A percentile compares a stretch with the other conserved stretches of the same genome.
Conservation (phyloP, 345 rosid genomes). For the Punica granatum region DNA sequence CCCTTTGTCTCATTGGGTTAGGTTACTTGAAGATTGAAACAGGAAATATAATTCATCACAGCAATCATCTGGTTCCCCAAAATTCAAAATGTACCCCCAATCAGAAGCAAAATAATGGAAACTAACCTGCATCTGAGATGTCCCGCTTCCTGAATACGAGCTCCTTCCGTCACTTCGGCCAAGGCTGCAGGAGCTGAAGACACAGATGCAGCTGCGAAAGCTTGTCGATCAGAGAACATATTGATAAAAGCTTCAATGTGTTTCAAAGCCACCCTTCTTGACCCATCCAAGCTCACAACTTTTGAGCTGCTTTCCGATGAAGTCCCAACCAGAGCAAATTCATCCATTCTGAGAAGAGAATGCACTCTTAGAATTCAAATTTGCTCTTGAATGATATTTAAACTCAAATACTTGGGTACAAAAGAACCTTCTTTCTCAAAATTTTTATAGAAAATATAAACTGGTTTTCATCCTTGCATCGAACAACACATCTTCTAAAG, state of each 20-base stretch:
- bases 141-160: slow-evolving; percentile 92
- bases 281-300: slow-evolving; percentile 64
- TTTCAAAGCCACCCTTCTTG: slow-evolving; percentile 71
- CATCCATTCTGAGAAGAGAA: slow-evolving; percentile 60
- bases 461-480: neutral
- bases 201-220: slow-evolving; percentile 58
- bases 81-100: neutral
- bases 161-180: slow-evolving; percentile 80
- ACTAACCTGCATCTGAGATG: slow-evolving; percentile 96
- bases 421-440: neutral
- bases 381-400: neutral
- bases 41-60: neutral
- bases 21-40: neutral
- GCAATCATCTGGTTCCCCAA: neutral
- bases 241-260: slow-evolving; percentile 60
- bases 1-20: neutral
- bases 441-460: neutral
- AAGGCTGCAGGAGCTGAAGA: slow-evolving; percentile 74
- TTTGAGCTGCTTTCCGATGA: slow-evolving; percentile 64
- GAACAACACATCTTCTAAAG: neutral
- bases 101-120: neutral
- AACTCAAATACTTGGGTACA: neutral
- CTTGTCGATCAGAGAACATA: slow-evolving; percentile 57
- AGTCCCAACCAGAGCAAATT: slow-evolving; percentile 51
- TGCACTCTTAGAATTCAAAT: neutral